Conservation (phyloP, 805 yeast genomes). For the Yarrowia divulgata region DNA sequence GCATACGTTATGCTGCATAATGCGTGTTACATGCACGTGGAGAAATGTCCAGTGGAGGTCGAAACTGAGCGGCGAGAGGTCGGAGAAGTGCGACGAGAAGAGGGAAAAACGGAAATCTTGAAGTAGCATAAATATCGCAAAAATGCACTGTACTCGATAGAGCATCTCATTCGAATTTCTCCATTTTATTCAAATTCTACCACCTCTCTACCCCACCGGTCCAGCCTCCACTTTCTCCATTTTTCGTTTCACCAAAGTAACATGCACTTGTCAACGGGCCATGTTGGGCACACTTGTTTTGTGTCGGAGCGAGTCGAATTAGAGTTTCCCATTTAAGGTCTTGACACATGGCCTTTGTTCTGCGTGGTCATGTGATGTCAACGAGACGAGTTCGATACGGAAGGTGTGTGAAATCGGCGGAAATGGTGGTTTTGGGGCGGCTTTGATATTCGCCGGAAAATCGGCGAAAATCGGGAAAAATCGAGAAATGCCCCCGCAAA, state of each 20-base stretch:
- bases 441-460: neutral
- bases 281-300: slow-evolving; percentile 19
- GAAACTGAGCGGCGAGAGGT: neutral
- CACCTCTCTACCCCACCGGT: too few relatives aligned
- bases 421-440: neutral
- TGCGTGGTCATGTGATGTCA: slow-evolving; percentile 27
- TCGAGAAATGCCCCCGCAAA: neutral
- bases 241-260: neutral
- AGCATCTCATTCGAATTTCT: too few relatives aligned
- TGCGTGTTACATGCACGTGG: neutral
- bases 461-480: neutral
- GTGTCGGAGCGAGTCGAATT: slow-evolving; percentile 14
- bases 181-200: too few relatives aligned
- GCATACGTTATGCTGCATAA: neutral
- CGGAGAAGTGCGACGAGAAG: too few relatives aligned
- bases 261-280: slow-evolving; percentile 31
- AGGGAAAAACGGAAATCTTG: too few relatives aligned
- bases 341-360: slow-evolving; percentile 25
- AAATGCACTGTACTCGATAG: too few relatives aligned
- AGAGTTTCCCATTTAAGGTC: neutral
- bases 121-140: too few relatives aligned
- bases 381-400: neutral
- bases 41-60: neutral
- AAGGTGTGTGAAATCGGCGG: too few relatives aligned
- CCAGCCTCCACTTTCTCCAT: too few relatives aligned